Evolutionary conservation across 441 rosid genomes (phyloP).

Genomic region (Populus hybrid): DNA sequence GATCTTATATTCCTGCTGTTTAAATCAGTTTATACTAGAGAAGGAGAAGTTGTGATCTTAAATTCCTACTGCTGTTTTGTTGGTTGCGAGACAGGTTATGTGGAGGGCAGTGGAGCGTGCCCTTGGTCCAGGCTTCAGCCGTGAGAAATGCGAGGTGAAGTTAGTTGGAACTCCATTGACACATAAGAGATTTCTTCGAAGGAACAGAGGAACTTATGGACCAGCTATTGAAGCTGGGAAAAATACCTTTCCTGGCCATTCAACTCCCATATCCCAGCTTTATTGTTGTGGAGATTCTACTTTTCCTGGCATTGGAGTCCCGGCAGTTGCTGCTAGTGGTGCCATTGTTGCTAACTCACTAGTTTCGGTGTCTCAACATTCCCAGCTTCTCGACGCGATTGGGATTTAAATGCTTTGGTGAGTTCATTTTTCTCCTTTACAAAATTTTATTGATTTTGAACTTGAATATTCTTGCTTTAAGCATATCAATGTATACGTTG

Average conservation of each 20-base stretch:
- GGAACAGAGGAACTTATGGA: constrained; percentile 83
- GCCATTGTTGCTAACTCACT: constrained; percentile 25
- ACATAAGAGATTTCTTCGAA: constrained; percentile 73
- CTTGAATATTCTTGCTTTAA: not conserved
- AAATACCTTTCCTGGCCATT: constrained; percentile 77
- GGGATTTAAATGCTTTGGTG: constrained; percentile 24
- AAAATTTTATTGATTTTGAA: constrained; percentile 1
- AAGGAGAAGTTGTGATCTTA: not conserved
- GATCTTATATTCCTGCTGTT: not conserved
- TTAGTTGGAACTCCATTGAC: constrained; percentile 91
- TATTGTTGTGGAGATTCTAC: constrained; percentile 93
- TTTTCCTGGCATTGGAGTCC: constrained; percentile 93
- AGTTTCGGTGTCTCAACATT: constrained; percentile 38
- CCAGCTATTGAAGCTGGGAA: constrained; percentile 90
- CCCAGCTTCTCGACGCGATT: constrained; percentile 39
- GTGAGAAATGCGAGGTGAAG: constrained; percentile 78
- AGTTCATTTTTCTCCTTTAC: not conserved
- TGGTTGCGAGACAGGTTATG: constrained; percentile 50
- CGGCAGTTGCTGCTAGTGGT: constrained; percentile 91
- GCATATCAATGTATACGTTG: not conserved
- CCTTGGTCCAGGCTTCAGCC: constrained; percentile 65
- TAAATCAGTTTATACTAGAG: not conserved
- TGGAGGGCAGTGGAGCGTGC: constrained; percentile 87
- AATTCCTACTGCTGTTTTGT: not conserved
- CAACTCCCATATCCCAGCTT: constrained; percentile 76